Evolutionary conservation across 2,329 filamentous ascomycete species (phyloP).

Genomic region (Fusarium domesticum): DNA sequence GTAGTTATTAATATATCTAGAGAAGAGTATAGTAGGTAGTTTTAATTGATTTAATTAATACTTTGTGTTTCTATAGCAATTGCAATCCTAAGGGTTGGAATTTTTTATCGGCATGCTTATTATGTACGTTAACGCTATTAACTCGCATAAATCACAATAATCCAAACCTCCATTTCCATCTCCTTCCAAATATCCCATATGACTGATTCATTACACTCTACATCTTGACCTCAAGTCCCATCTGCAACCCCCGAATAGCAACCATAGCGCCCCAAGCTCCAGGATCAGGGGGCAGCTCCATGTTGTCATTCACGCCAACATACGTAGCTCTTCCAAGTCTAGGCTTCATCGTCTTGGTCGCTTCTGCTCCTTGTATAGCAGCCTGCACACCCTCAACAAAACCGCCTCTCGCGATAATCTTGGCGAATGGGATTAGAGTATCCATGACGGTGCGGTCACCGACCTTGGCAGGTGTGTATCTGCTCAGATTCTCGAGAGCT

Average conservation of each 20-base stretch:
- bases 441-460: conserved; percentile 73
- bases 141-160: too few species aligned
- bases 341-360: conserved; percentile 63
- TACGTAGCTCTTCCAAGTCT: conserved; percentile 67
- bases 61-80: too few species aligned
- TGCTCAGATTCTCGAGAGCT: conserved; percentile 55
- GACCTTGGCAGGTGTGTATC: conserved; percentile 68
- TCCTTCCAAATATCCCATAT: too few species aligned
- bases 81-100: too few species aligned
- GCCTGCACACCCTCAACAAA: conserved; percentile 57
- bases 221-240: conserved; percentile 4
- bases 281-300: conserved; percentile 61
- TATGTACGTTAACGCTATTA: too few species aligned
- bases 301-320: conserved; percentile 54
- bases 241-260: conserved; percentile 34
- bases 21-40: too few species aligned
- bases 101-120: too few species aligned
- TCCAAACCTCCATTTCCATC: too few species aligned
- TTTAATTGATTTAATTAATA: too few species aligned
- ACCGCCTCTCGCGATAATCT: conserved; percentile 44
- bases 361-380: conserved; percentile 58
- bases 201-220: too few species aligned
- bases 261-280: conserved; percentile 69
- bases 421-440: conserved; percentile 65
- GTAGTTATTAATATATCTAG: too few species aligned